These are phyloP conservation scores for Hypoxylon cercidicola DNA, from an alignment of 495 filamentous ascomycete species.

Conservation along the genomic window DNA sequence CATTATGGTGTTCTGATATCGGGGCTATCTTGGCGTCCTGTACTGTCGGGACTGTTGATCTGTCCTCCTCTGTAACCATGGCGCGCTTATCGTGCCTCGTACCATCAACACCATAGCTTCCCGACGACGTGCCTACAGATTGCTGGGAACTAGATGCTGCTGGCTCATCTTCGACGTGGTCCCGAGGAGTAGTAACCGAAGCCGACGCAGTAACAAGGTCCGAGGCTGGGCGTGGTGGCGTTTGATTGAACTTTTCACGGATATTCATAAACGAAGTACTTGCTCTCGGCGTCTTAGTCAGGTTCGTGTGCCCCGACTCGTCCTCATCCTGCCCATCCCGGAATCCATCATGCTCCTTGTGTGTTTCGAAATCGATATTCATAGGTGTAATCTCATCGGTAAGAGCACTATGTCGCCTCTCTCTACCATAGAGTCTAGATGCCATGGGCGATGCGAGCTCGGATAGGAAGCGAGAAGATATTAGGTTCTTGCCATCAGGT, in stretches of 20 bases:
- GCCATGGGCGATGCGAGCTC: slow-evolving; percentile 22
- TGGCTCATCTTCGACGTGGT: neutral
- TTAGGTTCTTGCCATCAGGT: slow-evolving; percentile 62
- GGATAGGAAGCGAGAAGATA: slow-evolving; percentile 37
- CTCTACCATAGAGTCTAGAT: slow-evolving; percentile 22
- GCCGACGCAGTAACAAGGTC: neutral
- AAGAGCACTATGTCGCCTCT: slow-evolving; percentile 24
- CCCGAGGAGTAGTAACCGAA: neutral
- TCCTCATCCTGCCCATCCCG: neutral
- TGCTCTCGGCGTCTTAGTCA: neutral
- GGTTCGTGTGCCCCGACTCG: neutral
- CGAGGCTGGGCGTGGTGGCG: neutral
- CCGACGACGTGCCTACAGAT: neutral
- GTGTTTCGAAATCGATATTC: neutral
- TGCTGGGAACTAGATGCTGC: neutral
- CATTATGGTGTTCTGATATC: neutral
- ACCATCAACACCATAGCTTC: neutral
- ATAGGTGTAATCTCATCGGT: slow-evolving; percentile 10
- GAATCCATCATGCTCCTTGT: slow-evolving; percentile 1
- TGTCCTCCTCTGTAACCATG: neutral
- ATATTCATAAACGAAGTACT: neutral
- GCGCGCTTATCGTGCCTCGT: neutral
- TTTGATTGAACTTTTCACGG: neutral
- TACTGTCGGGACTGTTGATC: neutral
- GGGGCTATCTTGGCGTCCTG: neutral